phyloP scores from a whole-genome alignment of 805 yeast genomes.

The Scheffersomyces stipitis region DNA sequence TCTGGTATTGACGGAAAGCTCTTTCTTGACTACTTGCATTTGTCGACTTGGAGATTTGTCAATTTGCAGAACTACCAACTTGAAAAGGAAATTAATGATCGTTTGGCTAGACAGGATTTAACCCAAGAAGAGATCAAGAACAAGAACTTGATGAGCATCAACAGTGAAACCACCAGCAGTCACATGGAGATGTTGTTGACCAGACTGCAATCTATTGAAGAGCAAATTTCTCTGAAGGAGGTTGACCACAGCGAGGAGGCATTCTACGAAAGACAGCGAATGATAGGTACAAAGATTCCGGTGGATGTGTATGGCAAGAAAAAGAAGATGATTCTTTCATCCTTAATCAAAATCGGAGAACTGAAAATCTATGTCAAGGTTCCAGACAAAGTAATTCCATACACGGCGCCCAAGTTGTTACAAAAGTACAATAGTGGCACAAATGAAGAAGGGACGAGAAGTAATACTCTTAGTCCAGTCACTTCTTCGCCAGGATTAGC shows the following conservation, averaged over 20 bases:
- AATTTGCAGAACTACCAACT: slow-evolving; percentile 26
- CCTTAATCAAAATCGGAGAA: slow-evolving; percentile 31
- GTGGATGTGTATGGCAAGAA: slow-evolving; percentile 31
- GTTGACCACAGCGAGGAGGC: slow-evolving; percentile 6
- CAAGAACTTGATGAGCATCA: slow-evolving; percentile 26
- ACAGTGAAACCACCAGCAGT: background rate
- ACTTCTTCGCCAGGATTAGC: background rate
- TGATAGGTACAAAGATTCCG: slow-evolving; percentile 27
- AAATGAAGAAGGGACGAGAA: slow-evolving; percentile 5
- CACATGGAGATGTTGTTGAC: background rate
- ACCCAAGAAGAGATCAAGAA: slow-evolving; percentile 29
- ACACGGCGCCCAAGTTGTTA: slow-evolving; percentile 37
- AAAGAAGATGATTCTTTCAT: slow-evolving; percentile 36
- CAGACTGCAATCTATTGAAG: background rate
- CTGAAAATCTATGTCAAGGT: slow-evolving; percentile 33
- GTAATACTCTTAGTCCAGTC: slow-evolving; percentile 2
- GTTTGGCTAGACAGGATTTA: slow-evolving; percentile 25
- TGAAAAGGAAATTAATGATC: slow-evolving; percentile 37
- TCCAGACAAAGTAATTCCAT: slow-evolving; percentile 34
- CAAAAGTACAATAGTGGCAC: slow-evolving; percentile 33
- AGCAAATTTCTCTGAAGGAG: background rate
- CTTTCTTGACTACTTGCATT: slow-evolving; percentile 21
- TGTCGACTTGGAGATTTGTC: slow-evolving; percentile 34
- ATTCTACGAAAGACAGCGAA: slow-evolving; percentile 16
- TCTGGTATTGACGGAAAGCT: slow-evolving; percentile 38